These are phyloP conservation scores for Onygena corvina DNA, from an alignment of 2,329 filamentous ascomycete species.

Conservation along the genomic window DNA sequence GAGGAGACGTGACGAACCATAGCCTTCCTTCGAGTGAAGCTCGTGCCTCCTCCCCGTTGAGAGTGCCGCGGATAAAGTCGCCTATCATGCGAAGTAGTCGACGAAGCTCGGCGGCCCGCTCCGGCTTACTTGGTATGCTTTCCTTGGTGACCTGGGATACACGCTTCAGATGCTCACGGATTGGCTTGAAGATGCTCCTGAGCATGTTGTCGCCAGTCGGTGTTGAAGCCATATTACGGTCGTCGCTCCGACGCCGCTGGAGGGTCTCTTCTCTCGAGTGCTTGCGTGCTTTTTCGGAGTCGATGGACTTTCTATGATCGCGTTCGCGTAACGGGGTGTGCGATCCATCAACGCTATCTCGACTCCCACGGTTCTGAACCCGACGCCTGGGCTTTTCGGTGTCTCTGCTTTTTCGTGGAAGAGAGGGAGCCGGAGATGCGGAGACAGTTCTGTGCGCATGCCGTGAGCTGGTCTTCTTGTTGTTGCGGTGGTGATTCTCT, in stretches of 20 bases:
- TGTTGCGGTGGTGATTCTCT: conserved; percentile 90
- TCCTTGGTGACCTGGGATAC: conserved; percentile 38
- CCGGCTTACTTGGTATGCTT: conserved; percentile 33
- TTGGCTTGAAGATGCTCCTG: conserved; percentile 37
- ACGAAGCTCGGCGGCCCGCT: conserved; percentile 35
- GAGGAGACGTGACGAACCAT: conserved; percentile 28
- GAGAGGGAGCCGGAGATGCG: conserved; percentile 35
- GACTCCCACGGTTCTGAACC: conserved; percentile 30
- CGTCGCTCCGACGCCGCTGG: conserved; percentile 19
- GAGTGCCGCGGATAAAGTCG: conserved; percentile 33
- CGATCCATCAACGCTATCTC: conserved; percentile 34
- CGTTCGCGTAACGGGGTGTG: conserved; percentile 34
- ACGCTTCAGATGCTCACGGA: conserved; percentile 32
- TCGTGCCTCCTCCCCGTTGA: conserved; percentile 29
- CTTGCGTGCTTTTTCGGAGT: background rate
- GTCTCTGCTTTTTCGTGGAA: conserved; percentile 33
- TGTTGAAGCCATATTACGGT: conserved; percentile 15
- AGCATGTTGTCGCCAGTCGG: conserved; percentile 33
- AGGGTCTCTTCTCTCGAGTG: conserved; percentile 16
- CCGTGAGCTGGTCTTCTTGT: conserved; percentile 52
- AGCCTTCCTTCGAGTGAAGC: conserved; percentile 34
- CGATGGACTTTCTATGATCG: conserved; percentile 14
- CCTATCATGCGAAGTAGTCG: conserved; percentile 36
- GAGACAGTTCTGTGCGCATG: conserved; percentile 29
- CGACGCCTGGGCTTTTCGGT: conserved; percentile 32